These are phyloP conservation scores for Geotrichum fermentans DNA, from an alignment of 1,139 yeast species.

Conservation along the genomic window DNA sequence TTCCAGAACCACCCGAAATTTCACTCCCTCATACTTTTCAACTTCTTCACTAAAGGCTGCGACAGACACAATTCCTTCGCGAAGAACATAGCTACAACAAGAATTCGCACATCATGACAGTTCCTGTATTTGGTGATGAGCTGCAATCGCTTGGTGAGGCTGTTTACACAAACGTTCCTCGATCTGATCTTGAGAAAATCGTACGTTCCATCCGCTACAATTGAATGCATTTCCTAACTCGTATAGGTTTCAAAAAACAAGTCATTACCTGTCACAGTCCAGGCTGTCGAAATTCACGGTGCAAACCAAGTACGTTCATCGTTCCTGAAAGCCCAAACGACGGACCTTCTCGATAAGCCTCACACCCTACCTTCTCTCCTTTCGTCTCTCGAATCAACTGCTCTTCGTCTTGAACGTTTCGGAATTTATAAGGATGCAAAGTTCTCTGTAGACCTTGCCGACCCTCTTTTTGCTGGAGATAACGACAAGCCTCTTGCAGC, in stretches of 20 bases:
- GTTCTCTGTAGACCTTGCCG: conserved; percentile 40
- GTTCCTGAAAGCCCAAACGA: conserved; percentile 52
- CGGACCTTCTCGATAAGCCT: conserved; percentile 45
- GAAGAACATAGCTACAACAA: no score
- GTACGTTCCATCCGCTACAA: conserved; percentile 18
- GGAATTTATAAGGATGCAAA: conserved; percentile 47
- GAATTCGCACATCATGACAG: no score
- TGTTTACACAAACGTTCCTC: conserved; percentile 18
- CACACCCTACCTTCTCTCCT: conserved; percentile 32
- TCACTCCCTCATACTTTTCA: no score
- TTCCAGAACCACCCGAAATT: no score
- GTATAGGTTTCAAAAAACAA: conserved; percentile 21
- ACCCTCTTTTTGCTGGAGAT: conserved; percentile 19
- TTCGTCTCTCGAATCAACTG: conserved; percentile 32
- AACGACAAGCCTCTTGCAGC: background rate
- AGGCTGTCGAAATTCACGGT: conserved; percentile 53
- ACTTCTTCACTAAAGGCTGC: no score
- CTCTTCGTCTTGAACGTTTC: conserved; percentile 33
- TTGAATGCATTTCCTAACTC: background rate
- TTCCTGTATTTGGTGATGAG: conserved; percentile 17
- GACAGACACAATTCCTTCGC: no score
- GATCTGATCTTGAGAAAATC: conserved; percentile 16
- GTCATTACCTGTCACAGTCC: conserved; percentile 30
- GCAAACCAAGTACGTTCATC: conserved; percentile 48
- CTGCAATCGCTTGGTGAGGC: conserved; percentile 17